A percentile compares a stretch with the other conserved stretches of the same genome.
Conservation (phyloP, 202 grass and related monocot genomes). For the Hordeum pubiflorum region DNA sequence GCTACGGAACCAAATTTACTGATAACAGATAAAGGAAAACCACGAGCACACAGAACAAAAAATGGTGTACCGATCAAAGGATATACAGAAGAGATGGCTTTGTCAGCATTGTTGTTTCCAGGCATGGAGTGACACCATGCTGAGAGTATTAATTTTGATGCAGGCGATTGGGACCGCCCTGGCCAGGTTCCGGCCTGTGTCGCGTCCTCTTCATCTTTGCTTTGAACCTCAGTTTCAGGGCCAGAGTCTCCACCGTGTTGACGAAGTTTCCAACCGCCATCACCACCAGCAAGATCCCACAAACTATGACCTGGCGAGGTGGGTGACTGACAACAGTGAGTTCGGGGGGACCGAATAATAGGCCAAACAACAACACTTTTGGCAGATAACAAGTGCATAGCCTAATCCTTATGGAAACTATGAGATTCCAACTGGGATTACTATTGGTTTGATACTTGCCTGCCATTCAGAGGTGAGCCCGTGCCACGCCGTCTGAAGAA, state of each 20-base stretch:
- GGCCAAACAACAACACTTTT: background rate
- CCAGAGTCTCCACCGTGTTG: conserved; percentile 80
- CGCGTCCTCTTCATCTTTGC: conserved; percentile 88
- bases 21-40: background rate
- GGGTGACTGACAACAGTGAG: background rate
- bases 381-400: background rate
- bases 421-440: background rate
- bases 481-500: conserved; percentile 68
- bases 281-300: conserved; percentile 80
- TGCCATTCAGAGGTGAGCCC: conserved; percentile 79
- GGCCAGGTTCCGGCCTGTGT: conserved; percentile 46
- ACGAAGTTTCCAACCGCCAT: conserved; percentile 94
- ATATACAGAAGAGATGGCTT: conserved; percentile 39
- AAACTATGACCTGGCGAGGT: conserved; percentile 59
- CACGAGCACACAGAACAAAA: conserved; percentile 15
- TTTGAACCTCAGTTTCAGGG: conserved; percentile 82
- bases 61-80: conserved; percentile 21
- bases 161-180: background rate
- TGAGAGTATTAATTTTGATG: conserved; percentile 26
- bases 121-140: background rate
- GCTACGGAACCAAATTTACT: conserved; percentile 4
- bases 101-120: conserved; percentile 23
- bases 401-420: background rate
- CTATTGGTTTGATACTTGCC: conserved; percentile 37
- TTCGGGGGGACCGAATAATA: background rate